Conservation (phyloP, 1,284 basidiomycete genomes). For the Ustilago shanxiensis region DNA sequence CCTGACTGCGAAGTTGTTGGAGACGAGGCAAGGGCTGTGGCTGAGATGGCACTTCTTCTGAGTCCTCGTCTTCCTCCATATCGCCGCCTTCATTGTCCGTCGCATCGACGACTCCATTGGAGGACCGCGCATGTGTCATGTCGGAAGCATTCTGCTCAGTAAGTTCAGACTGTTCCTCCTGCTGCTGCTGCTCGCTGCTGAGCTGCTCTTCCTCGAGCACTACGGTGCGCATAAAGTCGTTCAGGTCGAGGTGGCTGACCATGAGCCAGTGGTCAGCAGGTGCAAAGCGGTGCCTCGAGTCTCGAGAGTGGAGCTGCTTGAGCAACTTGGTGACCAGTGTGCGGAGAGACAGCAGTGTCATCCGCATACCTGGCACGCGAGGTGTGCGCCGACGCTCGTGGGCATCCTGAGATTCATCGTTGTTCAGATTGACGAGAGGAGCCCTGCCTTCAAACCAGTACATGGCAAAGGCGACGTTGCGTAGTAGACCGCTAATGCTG, state of each 20-base stretch:
- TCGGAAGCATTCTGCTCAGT: background rate
- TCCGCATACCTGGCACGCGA: conserved; percentile 54
- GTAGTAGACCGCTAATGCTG: conserved; percentile 77
- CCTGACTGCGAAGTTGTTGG: conserved; percentile 31
- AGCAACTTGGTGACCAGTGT: conserved; percentile 57
- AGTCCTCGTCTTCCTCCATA: conserved; percentile 20
- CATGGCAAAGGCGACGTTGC: conserved; percentile 83
- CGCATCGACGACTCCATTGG: background rate
- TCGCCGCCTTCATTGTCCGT: conserved; percentile 11
- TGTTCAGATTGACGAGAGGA: conserved; percentile 37
- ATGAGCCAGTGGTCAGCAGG: conserved; percentile 85
- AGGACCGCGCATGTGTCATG: background rate
- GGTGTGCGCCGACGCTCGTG: conserved; percentile 10
- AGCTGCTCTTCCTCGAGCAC: conserved; percentile 72
- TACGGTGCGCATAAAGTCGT: conserved; percentile 90
- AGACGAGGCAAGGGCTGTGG: conserved; percentile 26
- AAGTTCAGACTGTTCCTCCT: conserved; percentile 11
- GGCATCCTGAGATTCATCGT: conserved; percentile 8
- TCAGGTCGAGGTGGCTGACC: conserved; percentile 77
- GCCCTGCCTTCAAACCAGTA: conserved; percentile 78
- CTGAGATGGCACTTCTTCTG: conserved; percentile 9
- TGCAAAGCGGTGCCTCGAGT: conserved; percentile 53
- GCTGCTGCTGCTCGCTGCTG: conserved; percentile 39
- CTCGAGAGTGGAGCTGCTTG: conserved; percentile 65
- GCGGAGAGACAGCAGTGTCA: conserved; percentile 55